Percentiles rank a stretch among this genome's conserved stretches.
These are phyloP conservation scores for Scheffersomyces segobiensis DNA, from an alignment of 1,139 yeast species.

Conservation along the genomic window DNA sequence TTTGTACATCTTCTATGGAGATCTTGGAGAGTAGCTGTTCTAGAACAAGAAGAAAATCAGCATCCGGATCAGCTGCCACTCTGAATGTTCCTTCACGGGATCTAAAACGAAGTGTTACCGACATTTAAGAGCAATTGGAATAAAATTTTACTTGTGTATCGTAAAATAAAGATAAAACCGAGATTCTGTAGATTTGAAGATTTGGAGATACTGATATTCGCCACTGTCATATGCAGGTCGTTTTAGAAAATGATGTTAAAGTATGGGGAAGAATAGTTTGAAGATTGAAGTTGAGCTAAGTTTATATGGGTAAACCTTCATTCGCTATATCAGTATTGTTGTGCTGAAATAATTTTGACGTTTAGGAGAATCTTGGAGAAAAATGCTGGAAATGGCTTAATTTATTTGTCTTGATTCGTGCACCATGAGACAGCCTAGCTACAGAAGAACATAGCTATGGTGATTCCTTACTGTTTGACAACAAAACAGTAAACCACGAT, in stretches of 20 bases:
- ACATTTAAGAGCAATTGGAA: neutral
- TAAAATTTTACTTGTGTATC: neutral
- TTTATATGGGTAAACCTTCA: neutral
- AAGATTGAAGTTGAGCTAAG: neutral
- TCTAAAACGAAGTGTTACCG: conserved; percentile 63
- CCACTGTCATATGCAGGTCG: neutral
- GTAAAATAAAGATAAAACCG: neutral
- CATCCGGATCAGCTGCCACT: conserved; percentile 49
- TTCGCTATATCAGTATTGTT: neutral
- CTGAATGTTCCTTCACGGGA: conserved; percentile 83
- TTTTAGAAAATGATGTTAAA: too few species aligned
- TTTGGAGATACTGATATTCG: neutral
- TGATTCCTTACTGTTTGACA: neutral
- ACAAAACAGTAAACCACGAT: neutral
- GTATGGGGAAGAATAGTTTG: neutral
- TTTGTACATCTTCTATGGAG: conserved; percentile 28
- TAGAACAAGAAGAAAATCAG: conserved; percentile 51
- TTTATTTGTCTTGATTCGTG: too few species aligned
- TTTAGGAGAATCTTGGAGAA: too few species aligned
- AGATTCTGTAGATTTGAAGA: neutral
- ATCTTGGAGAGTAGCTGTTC: conserved; percentile 42
- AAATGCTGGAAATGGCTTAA: too few species aligned
- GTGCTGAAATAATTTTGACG: too few species aligned
- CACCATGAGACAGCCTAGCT: neutral
- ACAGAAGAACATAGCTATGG: neutral